phyloP scores from a whole-genome alignment of 2,329 filamentous ascomycete genomes.

The Lasiodiplodia sp. region DNA sequence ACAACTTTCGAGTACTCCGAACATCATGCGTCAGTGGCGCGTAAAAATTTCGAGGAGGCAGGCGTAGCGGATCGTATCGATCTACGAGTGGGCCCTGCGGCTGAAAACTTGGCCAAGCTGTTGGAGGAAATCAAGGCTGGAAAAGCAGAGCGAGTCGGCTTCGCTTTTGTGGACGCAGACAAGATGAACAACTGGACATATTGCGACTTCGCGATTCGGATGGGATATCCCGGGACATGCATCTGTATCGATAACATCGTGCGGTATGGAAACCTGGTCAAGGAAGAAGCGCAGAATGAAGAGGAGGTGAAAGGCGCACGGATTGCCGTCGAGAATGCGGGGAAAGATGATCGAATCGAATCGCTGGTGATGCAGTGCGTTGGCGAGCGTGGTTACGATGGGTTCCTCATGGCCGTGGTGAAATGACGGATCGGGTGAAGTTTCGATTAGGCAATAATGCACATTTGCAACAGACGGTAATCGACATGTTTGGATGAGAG shows the following conservation, averaged over 20 bases:
- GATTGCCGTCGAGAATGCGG: slow-evolving; percentile 52
- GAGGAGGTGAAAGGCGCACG: slow-evolving; percentile 43
- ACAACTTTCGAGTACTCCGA: slow-evolving; percentile 60
- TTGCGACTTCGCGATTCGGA: slow-evolving; percentile 52
- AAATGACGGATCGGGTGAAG: background rate
- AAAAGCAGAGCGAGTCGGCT: slow-evolving; percentile 53
- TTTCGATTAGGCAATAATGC: background rate
- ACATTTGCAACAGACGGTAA: background rate
- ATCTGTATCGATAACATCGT: slow-evolving; percentile 63
- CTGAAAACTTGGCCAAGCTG: slow-evolving; percentile 54
- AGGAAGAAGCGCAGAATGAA: slow-evolving; percentile 37
- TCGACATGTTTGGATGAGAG: background rate
- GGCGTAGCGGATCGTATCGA: slow-evolving; percentile 54
- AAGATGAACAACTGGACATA: slow-evolving; percentile 59
- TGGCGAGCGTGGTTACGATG: slow-evolving; percentile 57
- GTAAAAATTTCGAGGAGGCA: slow-evolving; percentile 52
- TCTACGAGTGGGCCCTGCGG: slow-evolving; percentile 53
- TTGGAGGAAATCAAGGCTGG: slow-evolving; percentile 49
- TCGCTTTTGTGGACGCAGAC: slow-evolving; percentile 63
- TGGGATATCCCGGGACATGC: slow-evolving; percentile 50
- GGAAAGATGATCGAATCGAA: slow-evolving; percentile 52
- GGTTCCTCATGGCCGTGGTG: slow-evolving; percentile 54
- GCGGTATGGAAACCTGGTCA: slow-evolving; percentile 47
- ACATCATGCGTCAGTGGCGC: slow-evolving; percentile 56
- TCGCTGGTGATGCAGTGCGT: slow-evolving; percentile 55